Evolutionary conservation across 78 protist species (phyloP).

Genomic region (Dictyostelium discoideum): dicty_2.7 NC_007088.5:266501-267000

Average conservation of each 20-base stretch:
- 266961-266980: conserved; percentile 91
- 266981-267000: conserved; percentile 91
- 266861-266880: not conserved
- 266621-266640: not conserved
- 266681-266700: conserved; percentile 35
- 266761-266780: conserved; percentile 69
- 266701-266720: conserved; percentile 77
- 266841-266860: not conserved
- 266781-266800: conserved; percentile 46
- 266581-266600: no score
- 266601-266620: conserved; percentile 15
- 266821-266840: conserved; percentile 65
- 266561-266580: no score
- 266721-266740: conserved; percentile 84
- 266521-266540: no score
- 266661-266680: not conserved
- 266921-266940: conserved; percentile 86
- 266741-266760: conserved; percentile 87
- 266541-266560: not conserved
- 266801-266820: conserved; percentile 4
- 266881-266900: not conserved
- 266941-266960: conserved; percentile 87
- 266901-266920: not conserved
- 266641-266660: conserved; percentile 45
- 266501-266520: no score